Evolutionary conservation across 1,284 basidiomycete genomes (phyloP), one percentile per base, ranked within the genome.

Genomic region (Ustilago loliicola): DNA sequence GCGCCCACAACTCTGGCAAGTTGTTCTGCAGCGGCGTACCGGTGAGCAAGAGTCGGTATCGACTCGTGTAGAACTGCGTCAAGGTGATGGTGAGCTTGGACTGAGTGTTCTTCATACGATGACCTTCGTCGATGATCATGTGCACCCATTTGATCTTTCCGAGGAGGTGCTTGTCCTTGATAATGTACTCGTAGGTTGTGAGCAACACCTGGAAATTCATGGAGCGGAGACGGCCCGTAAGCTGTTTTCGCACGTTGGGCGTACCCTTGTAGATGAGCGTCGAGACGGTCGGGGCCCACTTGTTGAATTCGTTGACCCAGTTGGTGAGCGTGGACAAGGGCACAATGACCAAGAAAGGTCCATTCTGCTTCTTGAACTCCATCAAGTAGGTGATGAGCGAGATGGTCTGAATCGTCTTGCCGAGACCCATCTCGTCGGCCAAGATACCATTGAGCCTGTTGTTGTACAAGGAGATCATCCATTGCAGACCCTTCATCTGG

Each of bases 91-190:
- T 91, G 32, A 99, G 91, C 89, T 98, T 98, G 84, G 92, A 93
- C 87, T 98, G 94, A 0, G 96, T 96, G 87, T 99, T 99, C 89
- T 99, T 99, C 95, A 99, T 96, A 85, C 97, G 93, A 88, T 99
- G 97, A 85, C 97, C 97, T 90, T 86, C 86, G 74, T 86, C 85
- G 57, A 86, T 86, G 69, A 86, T 86, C 85, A 85, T 86, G 67
- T 85, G 83, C 9, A 82, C 80, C 85, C 85, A 86, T 67, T 83
- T 83, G 76, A 86, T 83, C 77, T 86, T 86, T 65, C 85, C 82
- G 54, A 86, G 81, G 59, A 86, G 74, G 40, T 81, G 78, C 79
- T 86, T 86, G 69, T 86, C 85, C 80, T 85, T 85, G 83, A 86
- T 86, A 57, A 86, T 84, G 74, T 85, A 86, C 69, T 86, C 85